These are phyloP conservation scores for Metarhizium album DNA, from an alignment of 2,329 filamentous ascomycete species.

Conservation along the genomic window DNA sequence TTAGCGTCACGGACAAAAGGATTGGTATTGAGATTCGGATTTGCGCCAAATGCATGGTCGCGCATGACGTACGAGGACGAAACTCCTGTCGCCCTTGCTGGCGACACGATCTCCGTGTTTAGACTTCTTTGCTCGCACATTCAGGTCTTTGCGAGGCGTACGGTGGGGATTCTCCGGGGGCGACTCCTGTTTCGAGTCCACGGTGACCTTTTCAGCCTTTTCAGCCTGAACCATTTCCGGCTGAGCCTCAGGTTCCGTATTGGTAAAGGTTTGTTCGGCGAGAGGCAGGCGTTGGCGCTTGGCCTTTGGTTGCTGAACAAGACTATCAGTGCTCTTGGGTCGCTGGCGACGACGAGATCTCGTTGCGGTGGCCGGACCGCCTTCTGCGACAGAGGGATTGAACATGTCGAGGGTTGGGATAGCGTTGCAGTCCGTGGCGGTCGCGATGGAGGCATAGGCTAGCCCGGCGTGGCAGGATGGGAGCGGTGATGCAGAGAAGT, in stretches of 20 bases:
- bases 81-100: conserved; percentile 56
- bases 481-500: not conserved
- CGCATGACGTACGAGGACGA: conserved; percentile 46
- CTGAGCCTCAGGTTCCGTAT: conserved; percentile 36
- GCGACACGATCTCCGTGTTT: conserved; percentile 49
- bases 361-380: conserved; percentile 44
- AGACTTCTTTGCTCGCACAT: conserved; percentile 50
- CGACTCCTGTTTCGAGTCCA: conserved; percentile 33
- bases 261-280: conserved; percentile 45
- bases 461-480: not conserved
- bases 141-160: conserved; percentile 41
- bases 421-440: conserved; percentile 1
- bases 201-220: conserved; percentile 37
- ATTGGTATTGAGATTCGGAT: not conserved
- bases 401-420: conserved; percentile 38
- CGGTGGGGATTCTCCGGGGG: conserved; percentile 30
- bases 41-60: not conserved
- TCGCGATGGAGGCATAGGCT: conserved; percentile 1
- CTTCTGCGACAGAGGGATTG: conserved; percentile 40
- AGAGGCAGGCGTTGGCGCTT: conserved; percentile 51
- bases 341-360: conserved; percentile 52
- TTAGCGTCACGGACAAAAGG: not conserved
- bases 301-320: conserved; percentile 48
- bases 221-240: conserved; percentile 43
- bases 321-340: conserved; percentile 43